phyloP scores from a whole-genome alignment of 306 rosid species.

The Medicago lupulina region DNA sequence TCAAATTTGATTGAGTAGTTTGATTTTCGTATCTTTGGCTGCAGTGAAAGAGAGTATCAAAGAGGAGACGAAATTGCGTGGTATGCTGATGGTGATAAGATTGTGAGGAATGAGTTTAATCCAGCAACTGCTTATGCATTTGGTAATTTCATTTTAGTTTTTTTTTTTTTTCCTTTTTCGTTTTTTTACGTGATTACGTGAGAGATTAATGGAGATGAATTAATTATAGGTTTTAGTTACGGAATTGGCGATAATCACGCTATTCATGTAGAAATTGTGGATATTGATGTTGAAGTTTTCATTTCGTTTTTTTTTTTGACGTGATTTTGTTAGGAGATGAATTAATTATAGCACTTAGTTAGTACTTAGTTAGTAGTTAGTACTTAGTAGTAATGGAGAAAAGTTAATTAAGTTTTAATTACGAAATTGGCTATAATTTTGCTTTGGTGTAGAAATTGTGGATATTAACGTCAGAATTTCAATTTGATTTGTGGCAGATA shows the following conservation, averaged over 20 bases:
- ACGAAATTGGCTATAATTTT: slow-evolving; percentile 17
- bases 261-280: slow-evolving; percentile 26
- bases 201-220: slow-evolving; percentile 4
- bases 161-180: not conserved
- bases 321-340: slow-evolving; percentile 32
- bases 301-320: not conserved
- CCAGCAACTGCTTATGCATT: slow-evolving; percentile 90
- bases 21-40: slow-evolving; percentile 42
- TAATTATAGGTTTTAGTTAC: slow-evolving; percentile 14
- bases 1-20: slow-evolving; percentile 48
- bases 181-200: not conserved
- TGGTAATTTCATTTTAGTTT: slow-evolving; percentile 54
- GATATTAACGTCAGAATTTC: slow-evolving; percentile 40
- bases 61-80: slow-evolving; percentile 94
- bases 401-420: slow-evolving; percentile 16
- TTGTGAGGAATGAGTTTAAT: slow-evolving; percentile 85
- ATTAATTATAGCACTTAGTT: too few species aligned
- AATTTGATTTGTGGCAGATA: slow-evolving; percentile 71
- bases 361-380: too few species aligned
- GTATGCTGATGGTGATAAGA: slow-evolving; percentile 95
- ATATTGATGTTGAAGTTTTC: slow-evolving; percentile 17
- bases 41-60: slow-evolving; percentile 94
- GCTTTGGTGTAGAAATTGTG: slow-evolving; percentile 37
- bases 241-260: slow-evolving; percentile 20
- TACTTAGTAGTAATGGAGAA: not conserved